These are phyloP conservation scores for Hanseniaspora singularis DNA, from an alignment of 805 yeast species.

Conservation along the genomic window DNA sequence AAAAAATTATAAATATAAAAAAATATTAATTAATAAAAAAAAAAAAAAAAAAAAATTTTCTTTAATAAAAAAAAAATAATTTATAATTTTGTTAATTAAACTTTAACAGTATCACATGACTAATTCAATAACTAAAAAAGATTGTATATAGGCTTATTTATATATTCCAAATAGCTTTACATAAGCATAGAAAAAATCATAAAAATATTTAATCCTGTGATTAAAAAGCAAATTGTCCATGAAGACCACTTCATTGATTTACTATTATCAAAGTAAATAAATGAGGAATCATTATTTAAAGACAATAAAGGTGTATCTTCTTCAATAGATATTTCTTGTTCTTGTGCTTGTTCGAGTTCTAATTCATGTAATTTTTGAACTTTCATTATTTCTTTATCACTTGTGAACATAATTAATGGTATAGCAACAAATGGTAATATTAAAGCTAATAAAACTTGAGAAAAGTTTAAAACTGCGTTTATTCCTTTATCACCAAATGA, in stretches of 20 bases:
- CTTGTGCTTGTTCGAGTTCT: conserved; percentile 12
- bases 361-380: conserved; percentile 26
- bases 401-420: conserved; percentile 73
- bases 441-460: conserved; percentile 72
- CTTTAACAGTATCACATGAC: no score
- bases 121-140: no score
- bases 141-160: no score
- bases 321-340: neutral
- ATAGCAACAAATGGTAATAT: conserved; percentile 80
- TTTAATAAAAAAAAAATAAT: no score
- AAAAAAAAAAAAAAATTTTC: no score
- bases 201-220: conserved; percentile 5
- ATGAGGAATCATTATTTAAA: neutral
- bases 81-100: no score
- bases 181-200: conserved; percentile 8
- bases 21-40: no score
- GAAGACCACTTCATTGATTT: neutral
- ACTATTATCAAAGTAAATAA: conserved; percentile 7
- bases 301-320: neutral
- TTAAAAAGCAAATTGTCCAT: conserved; percentile 8
- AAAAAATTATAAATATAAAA: no score
- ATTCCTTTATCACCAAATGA: conserved; percentile 74
- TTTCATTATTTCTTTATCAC: conserved; percentile 53
- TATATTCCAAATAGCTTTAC: no score
- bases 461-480: conserved; percentile 57